Conservation (phyloP, 2,329 filamentous ascomycete species). For the Metarhizium humberi region DNA sequence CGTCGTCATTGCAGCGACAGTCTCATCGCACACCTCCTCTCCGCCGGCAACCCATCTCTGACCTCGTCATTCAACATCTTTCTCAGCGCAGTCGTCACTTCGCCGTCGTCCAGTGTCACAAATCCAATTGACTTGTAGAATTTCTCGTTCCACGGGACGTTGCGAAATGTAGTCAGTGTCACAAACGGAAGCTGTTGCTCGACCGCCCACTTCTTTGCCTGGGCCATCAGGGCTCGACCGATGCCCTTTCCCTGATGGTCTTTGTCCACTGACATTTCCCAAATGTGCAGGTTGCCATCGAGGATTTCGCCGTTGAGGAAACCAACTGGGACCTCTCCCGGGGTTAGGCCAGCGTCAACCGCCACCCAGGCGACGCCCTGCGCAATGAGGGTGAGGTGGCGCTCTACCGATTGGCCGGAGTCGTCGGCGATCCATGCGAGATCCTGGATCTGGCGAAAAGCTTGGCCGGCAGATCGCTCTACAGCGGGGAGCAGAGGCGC, state of each 20-base stretch:
- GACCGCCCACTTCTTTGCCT: neutral
- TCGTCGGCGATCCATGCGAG: slow-evolving; percentile 9
- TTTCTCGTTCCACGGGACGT: slow-evolving; percentile 8
- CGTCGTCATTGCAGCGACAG: no score
- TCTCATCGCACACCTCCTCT: no score
- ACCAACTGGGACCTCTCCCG: slow-evolving; percentile 1
- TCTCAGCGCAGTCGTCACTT: neutral
- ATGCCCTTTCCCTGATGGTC: slow-evolving; percentile 6
- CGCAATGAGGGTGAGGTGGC: slow-evolving; percentile 6
- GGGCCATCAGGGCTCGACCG: slow-evolving; percentile 3
- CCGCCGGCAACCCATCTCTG: neutral
- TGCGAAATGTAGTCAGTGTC: slow-evolving; percentile 5
- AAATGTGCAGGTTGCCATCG: slow-evolving; percentile 7
- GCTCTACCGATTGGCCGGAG: slow-evolving; percentile 2
- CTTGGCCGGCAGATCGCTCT: slow-evolving; percentile 6
- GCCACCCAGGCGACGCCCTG: slow-evolving; percentile 7
- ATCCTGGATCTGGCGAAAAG: slow-evolving; percentile 6
- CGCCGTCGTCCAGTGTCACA: neutral
- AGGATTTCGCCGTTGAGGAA: slow-evolving; percentile 8
- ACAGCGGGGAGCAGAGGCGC: slow-evolving; percentile 5
- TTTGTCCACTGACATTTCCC: slow-evolving; percentile 8
- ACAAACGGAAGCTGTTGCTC: slow-evolving; percentile 1
- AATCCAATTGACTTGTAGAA: slow-evolving; percentile 7
- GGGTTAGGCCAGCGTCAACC: neutral
- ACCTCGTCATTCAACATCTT: neutral